Evolutionary conservation across 345 rosid genomes (phyloP).

Genomic region (Populus alba): DNA sequence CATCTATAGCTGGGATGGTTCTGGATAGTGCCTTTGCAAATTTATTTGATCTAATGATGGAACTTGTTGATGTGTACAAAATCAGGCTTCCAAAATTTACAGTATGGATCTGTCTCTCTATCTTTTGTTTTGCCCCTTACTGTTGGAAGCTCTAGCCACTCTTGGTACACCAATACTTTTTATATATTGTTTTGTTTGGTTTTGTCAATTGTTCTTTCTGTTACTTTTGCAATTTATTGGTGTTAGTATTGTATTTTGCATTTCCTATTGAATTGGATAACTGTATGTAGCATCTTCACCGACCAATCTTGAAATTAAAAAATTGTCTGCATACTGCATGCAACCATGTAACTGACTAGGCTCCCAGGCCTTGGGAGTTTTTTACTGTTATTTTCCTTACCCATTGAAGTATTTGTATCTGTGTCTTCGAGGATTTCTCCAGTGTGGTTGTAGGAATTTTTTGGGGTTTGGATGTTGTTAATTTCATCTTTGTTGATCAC

Average conservation of each 20-base stretch:
- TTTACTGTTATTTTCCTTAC: background rate
- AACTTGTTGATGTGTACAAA: conserved; percentile 39
- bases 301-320: background rate
- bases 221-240: background rate
- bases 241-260: background rate
- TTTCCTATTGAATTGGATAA: background rate
- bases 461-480: background rate
- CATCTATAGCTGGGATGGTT: conserved; percentile 37
- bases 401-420: background rate
- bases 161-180: background rate
- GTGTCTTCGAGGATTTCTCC: background rate
- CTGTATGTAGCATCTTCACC: background rate
- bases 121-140: background rate
- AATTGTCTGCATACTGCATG: too few species aligned
- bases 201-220: background rate
- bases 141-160: background rate
- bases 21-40: conserved; percentile 40
- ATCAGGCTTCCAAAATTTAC: conserved; percentile 39
- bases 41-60: conserved; percentile 38
- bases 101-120: conserved; percentile 11
- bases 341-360: background rate
- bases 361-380: background rate
- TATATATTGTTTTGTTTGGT: background rate
- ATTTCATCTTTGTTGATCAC: background rate
- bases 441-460: background rate